A percentile compares a stretch with the other conserved stretches of the same genome.
These are phyloP conservation scores for Curvularia spicifera DNA, from an alignment of 2,329 filamentous ascomycete genomes.

Conservation along the genomic window DNA sequence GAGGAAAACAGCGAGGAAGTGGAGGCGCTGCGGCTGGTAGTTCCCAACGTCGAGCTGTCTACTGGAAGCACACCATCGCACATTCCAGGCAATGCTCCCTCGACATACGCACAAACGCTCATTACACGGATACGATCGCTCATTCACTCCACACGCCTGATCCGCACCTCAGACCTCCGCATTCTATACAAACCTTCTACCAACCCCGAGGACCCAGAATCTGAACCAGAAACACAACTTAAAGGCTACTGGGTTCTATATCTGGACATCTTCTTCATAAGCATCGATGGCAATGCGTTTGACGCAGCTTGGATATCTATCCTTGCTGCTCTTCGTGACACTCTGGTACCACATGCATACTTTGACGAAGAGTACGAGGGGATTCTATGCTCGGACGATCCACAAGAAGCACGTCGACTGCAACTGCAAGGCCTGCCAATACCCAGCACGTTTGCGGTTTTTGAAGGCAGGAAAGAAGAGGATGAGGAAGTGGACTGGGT, in stretches of 20 bases:
- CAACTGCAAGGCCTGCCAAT: conserved; percentile 72
- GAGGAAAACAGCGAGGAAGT: conserved; percentile 47
- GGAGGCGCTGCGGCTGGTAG: conserved; percentile 70
- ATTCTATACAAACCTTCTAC: conserved; percentile 69
- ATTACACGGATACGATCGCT: conserved; percentile 80
- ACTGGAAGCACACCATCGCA: conserved; percentile 89
- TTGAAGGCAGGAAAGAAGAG: conserved; percentile 56
- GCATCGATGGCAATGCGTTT: conserved; percentile 88
- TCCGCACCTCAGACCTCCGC: conserved; percentile 71
- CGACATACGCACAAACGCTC: conserved; percentile 79
- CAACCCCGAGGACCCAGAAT: conserved; percentile 55
- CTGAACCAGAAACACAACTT: conserved; percentile 59
- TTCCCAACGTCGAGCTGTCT: conserved; percentile 90
- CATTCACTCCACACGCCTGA: conserved; percentile 72
- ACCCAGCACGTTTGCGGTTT: conserved; percentile 78
- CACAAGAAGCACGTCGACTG: conserved; percentile 63
- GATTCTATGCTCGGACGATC: conserved; percentile 73
- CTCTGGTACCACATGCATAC: conserved; percentile 75
- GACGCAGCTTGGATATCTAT: conserved; percentile 89
- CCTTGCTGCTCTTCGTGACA: conserved; percentile 79
- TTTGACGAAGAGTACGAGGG: conserved; percentile 85
- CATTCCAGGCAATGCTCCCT: conserved; percentile 82
- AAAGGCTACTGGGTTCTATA: conserved; percentile 96
- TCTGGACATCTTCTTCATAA: conserved; percentile 93
- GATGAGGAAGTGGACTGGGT: conserved; percentile 65